Percentiles rank a stretch among this genome's conserved stretches.
Conservation (phyloP, 306 rosid species). For the Abrus precatorius region DNA sequence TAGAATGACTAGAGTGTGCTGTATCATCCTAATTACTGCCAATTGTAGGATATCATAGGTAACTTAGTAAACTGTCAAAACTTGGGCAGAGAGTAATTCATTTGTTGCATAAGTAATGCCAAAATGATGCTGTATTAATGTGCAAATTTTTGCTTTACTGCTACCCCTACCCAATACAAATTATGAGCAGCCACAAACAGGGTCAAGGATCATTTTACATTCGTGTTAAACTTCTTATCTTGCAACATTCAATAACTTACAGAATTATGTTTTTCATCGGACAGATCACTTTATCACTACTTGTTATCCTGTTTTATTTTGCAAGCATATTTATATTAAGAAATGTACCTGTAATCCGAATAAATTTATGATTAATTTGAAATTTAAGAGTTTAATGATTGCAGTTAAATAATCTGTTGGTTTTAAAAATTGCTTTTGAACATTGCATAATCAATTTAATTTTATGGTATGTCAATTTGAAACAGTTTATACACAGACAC, state of each 20-base stretch:
- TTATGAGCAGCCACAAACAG: background rate
- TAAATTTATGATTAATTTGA: constrained; percentile 10
- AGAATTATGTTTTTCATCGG: background rate
- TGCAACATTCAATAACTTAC: background rate
- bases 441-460: background rate
- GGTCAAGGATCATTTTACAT: constrained; percentile 14
- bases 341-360: background rate
- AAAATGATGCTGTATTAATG: background rate
- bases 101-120: constrained; percentile 13
- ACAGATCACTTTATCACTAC: background rate
- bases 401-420: constrained; percentile 17
- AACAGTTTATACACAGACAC: constrained; percentile 2
- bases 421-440: constrained; percentile 13
- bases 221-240: constrained; percentile 16
- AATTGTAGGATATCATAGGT: constrained; percentile 2
- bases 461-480: constrained; percentile 3
- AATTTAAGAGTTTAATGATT: background rate
- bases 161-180: background rate
- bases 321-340: background rate
- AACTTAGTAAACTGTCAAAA: constrained; percentile 4
- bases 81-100: background rate
- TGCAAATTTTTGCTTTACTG: background rate
- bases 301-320: background rate
- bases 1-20: background rate
- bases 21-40: constrained; percentile 1